phyloP scores from a whole-genome alignment of 805 yeast species.

The Saccharomyces eubayanus region DNA sequence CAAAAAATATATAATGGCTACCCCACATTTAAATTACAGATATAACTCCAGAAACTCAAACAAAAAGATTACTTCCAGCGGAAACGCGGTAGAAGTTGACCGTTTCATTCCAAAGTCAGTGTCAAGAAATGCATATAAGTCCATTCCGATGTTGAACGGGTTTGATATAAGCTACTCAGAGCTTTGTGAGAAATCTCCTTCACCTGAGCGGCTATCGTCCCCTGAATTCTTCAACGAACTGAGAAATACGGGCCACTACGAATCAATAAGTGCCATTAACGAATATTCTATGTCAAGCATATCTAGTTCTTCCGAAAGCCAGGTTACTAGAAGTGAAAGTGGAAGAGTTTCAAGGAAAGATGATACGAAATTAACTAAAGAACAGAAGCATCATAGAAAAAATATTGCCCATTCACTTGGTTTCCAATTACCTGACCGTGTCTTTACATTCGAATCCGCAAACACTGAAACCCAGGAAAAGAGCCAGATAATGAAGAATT shows the following conservation, averaged over 20 bases:
- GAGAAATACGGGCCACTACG: constrained; percentile 18
- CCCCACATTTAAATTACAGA: neutral
- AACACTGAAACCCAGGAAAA: neutral
- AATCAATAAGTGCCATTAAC: constrained; percentile 10
- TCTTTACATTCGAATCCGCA: constrained; percentile 30
- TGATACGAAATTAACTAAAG: constrained; percentile 3
- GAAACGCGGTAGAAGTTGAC: constrained; percentile 22
- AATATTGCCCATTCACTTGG: constrained; percentile 46
- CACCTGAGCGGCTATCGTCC: constrained; percentile 24
- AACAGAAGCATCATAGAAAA: constrained; percentile 27
- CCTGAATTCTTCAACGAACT: constrained; percentile 27
- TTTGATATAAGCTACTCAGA: constrained; percentile 6
- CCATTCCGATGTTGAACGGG: constrained; percentile 14
- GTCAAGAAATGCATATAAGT: constrained; percentile 24
- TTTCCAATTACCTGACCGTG: constrained; percentile 34
- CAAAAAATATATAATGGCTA: neutral
- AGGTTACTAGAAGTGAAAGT: neutral
- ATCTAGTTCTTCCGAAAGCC: neutral
- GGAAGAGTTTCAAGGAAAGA: neutral
- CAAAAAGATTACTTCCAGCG: neutral
- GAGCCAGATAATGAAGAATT: neutral
- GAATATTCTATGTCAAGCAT: constrained; percentile 1
- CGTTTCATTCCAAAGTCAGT: constrained; percentile 34
- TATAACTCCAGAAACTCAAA: neutral
- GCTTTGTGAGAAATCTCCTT: constrained; percentile 14